Conservation (phyloP, 495 filamentous ascomycete genomes). For the Evernia prunastri region DNA sequence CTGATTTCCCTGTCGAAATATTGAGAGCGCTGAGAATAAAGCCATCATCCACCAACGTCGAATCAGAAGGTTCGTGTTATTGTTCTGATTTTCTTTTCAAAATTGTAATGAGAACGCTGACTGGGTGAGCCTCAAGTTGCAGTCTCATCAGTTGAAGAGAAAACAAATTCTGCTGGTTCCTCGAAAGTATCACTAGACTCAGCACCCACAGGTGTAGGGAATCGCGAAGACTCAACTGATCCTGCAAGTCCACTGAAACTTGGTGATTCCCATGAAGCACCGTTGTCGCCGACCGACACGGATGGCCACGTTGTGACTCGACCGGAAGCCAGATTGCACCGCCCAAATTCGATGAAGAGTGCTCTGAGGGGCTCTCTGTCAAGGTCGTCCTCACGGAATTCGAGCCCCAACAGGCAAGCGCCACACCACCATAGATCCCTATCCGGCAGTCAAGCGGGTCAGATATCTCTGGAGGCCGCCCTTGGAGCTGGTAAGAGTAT, state of each 20-base stretch:
- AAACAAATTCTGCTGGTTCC: constrained; percentile 2
- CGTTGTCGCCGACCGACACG: background rate
- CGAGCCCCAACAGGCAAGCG: constrained; percentile 14
- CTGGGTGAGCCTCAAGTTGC: background rate
- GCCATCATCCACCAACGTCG: constrained; percentile 15
- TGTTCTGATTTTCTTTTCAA: background rate
- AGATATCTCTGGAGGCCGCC: constrained; percentile 47
- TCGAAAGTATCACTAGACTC: constrained; percentile 16
- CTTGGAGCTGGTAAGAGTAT: constrained; percentile 57
- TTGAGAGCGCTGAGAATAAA: constrained; percentile 47
- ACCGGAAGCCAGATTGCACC: background rate
- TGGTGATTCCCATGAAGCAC: constrained; percentile 1
- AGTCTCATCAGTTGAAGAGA: background rate
- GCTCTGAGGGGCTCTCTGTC: constrained; percentile 14
- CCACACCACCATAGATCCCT: constrained; percentile 17
- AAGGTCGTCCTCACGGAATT: constrained; percentile 13
- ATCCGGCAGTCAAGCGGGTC: constrained; percentile 17
- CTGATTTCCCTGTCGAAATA: constrained; percentile 72
- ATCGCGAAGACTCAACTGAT: background rate
- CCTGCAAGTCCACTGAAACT: constrained; percentile 1
- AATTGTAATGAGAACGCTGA: background rate
- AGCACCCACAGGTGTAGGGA: background rate
- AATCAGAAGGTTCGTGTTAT: constrained; percentile 1
- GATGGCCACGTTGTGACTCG: background rate
- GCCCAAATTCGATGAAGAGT: constrained; percentile 12